Evolutionary conservation across 306 rosid genomes (phyloP).

Genomic region (Quercus engelmannii): DNA sequence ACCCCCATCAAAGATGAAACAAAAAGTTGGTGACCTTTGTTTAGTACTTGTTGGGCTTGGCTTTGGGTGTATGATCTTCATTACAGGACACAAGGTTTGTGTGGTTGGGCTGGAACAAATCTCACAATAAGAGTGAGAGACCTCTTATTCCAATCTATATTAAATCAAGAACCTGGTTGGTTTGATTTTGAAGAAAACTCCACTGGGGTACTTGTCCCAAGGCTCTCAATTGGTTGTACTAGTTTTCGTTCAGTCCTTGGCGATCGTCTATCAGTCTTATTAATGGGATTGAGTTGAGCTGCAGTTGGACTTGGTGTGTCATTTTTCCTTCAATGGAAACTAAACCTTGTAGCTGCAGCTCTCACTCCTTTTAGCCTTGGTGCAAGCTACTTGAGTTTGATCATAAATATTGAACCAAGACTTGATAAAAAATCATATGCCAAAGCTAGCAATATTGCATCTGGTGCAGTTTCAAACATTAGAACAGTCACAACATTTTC

Average conservation of each 20-base stretch:
- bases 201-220: slow-evolving; percentile 63
- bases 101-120: slow-evolving; percentile 93
- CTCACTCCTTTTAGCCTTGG: slow-evolving; percentile 89
- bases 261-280: slow-evolving; percentile 73
- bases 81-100: slow-evolving; percentile 97
- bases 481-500: slow-evolving; percentile 84
- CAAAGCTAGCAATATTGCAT: slow-evolving; percentile 83
- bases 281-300: slow-evolving; percentile 88
- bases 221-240: slow-evolving; percentile 65
- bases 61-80: slow-evolving; percentile 62
- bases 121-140: slow-evolving; percentile 77
- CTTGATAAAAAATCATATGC: slow-evolving; percentile 66
- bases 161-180: slow-evolving; percentile 95
- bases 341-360: slow-evolving; percentile 71
- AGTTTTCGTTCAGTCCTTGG: slow-evolving; percentile 72
- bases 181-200: slow-evolving; percentile 86
- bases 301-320: slow-evolving; percentile 66
- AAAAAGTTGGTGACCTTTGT: slow-evolving; percentile 53
- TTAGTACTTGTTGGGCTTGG: slow-evolving; percentile 71
- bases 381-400: slow-evolving; percentile 78
- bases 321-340: slow-evolving; percentile 46
- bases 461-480: slow-evolving; percentile 86
- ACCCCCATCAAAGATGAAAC: slow-evolving; percentile 31
- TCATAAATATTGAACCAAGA: slow-evolving; percentile 66
- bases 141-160: slow-evolving; percentile 67